These are phyloP conservation scores for Quillaja saponaria DNA, from an alignment of 306 rosid genomes.

Conservation along the genomic window DNA sequence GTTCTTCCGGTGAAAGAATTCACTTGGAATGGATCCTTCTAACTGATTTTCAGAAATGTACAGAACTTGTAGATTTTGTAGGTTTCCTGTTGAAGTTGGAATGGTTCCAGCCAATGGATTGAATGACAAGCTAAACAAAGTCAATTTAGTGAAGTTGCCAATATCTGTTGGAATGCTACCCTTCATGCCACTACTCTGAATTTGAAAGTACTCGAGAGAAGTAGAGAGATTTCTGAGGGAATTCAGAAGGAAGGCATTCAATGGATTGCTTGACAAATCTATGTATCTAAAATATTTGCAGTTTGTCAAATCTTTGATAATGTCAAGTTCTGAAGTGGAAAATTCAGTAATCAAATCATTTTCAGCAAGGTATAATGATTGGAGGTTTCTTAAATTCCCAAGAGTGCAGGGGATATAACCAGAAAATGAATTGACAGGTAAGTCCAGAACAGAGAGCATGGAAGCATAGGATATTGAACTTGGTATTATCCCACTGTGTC, in stretches of 20 bases:
- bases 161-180: neutral
- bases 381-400: too few relatives aligned
- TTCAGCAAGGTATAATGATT: too few relatives aligned
- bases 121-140: neutral
- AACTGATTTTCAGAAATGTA: neutral
- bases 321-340: neutral
- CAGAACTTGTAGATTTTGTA: neutral
- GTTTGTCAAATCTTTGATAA: too few relatives aligned
- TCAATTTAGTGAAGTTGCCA: neutral
- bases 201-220: neutral
- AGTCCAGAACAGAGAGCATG: too few relatives aligned
- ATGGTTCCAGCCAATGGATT: neutral
- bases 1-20: neutral
- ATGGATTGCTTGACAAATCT: too few relatives aligned
- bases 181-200: neutral
- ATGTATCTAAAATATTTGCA: too few relatives aligned
- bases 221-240: neutral
- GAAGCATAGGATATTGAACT: too few relatives aligned
- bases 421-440: too few relatives aligned
- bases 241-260: neutral
- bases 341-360: neutral
- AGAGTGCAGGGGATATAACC: too few relatives aligned
- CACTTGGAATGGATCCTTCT: neutral
- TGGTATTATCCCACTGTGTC: too few relatives aligned
- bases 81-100: neutral